Evolutionary conservation across 306 rosid genomes (phyloP), one percentile per base, ranked within the genome.

Genomic region (Erythrophleum fordii): DNA sequence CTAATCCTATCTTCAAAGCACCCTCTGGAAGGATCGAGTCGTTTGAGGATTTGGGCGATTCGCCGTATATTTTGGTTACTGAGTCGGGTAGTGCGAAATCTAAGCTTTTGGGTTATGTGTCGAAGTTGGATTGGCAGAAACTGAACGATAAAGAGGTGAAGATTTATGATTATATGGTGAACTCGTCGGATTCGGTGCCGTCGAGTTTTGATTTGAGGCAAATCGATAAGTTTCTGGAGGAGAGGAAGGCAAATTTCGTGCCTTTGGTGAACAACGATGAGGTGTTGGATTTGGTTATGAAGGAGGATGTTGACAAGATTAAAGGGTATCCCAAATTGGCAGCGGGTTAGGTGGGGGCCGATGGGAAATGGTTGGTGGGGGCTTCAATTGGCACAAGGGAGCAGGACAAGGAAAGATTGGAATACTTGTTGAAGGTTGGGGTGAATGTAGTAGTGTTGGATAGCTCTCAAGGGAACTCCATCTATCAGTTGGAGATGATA

Each of bases 381-480:
- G 99, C 99, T 5, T 83, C 99, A 0, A 76, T 92, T 0, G 98
- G 99, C 81, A 95, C 99, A 9, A 93, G 97, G 91, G 92, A 88
- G 71, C 67, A 82, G 45, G 98, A 91, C 64, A 93, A 89, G 90
- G 92, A 87, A 87, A 91, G 98, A 82, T 59, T 95, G 84, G 86
- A 92, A 84, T 88, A 80, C 65, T 81, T 95, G 86, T 92, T 93
- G 85, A 87, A 91, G 75, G 97, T 89, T 62, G 98, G 97, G 35
- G 80, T 90, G 74, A 91, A 95, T 73, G 98, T 86, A 3, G 92
- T 93, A 68, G 96, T 93, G 31, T 73, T 95, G 77, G 99, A 95
- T 83, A 95, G 99, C 45, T 93, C 99, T 23, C 99, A 95, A 42
- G 99, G 99, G 72, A 95, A 93, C 83, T 93, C 98, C 25, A 76